These are phyloP conservation scores for Mortierella sp. DNA, from an alignment of 371 early-diverging fungal genomes.

Conservation along the genomic window DNA sequence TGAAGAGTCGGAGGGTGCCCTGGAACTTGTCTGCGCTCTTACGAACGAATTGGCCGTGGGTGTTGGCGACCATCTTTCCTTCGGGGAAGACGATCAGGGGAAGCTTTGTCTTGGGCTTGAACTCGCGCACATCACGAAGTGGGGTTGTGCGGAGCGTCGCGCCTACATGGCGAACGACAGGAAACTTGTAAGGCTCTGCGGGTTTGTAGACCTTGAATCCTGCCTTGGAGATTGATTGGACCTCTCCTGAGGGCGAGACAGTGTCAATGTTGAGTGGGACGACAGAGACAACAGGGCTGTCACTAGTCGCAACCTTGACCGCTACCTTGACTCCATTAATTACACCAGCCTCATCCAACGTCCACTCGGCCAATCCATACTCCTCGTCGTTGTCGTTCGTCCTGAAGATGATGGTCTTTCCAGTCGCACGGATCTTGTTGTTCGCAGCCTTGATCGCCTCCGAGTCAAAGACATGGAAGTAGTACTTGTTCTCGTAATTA, in stretches of 20 bases:
- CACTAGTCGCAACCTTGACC: slow-evolving; percentile 43
- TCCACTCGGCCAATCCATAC: slow-evolving; percentile 59
- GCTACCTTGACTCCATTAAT: slow-evolving; percentile 54
- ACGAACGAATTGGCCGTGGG: slow-evolving; percentile 34
- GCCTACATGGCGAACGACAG: slow-evolving; percentile 47
- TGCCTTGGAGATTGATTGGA: slow-evolving; percentile 34
- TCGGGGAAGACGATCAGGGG: slow-evolving; percentile 39
- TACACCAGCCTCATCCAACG: slow-evolving; percentile 28
- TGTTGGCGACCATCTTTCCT: slow-evolving; percentile 51
- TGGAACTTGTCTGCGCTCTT: slow-evolving; percentile 53
- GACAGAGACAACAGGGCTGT: slow-evolving; percentile 25
- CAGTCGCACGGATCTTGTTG: slow-evolving; percentile 6
- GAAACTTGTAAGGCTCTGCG: slow-evolving; percentile 45
- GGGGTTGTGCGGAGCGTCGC: slow-evolving; percentile 31
- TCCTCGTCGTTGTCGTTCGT: slow-evolving; percentile 22
- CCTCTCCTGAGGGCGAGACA: slow-evolving; percentile 36
- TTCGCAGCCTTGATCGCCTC: slow-evolving; percentile 41
- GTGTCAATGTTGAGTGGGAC: slow-evolving; percentile 40
- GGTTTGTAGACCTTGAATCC: slow-evolving; percentile 58
- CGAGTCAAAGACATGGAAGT: slow-evolving; percentile 45
- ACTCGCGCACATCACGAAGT: slow-evolving; percentile 41
- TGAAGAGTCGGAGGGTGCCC: slow-evolving; percentile 48
- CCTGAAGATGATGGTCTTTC: slow-evolving; percentile 32
- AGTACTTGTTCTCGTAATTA: slow-evolving; percentile 32
- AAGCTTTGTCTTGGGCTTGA: slow-evolving; percentile 38